Percentiles rank a stretch among this genome's conserved stretches.
phyloP scores from a whole-genome alignment of 1,139 yeast genomes.

The Saccharomyces hybrid region DNA sequence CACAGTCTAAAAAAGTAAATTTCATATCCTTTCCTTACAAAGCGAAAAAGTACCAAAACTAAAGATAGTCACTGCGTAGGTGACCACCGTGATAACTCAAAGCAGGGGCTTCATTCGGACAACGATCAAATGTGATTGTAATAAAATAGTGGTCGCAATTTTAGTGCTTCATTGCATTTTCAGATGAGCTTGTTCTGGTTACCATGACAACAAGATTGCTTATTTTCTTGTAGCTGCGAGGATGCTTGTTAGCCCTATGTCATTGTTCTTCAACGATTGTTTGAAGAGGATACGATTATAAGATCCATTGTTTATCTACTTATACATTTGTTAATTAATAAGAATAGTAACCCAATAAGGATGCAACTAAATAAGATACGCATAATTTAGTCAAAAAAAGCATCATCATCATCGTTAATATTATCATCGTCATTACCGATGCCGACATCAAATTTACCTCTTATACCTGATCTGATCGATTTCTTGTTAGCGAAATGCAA shows the following conservation, averaged over 20 bases:
- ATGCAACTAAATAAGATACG: constrained; percentile 2
- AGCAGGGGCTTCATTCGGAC: no score
- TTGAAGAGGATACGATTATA: no score
- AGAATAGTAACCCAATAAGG: neutral
- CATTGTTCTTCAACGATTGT: neutral
- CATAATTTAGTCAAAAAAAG: constrained; percentile 34
- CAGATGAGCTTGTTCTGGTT: neutral
- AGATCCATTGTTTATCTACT: no score
- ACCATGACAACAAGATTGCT: neutral
- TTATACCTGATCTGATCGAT: constrained; percentile 35
- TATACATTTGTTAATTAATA: neutral
- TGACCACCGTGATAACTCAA: neutral
- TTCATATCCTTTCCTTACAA: neutral
- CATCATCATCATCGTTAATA: constrained; percentile 37
- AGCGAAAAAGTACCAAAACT: neutral
- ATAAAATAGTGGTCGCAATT: neutral
- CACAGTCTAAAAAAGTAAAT: neutral
- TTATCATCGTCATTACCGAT: constrained; percentile 34
- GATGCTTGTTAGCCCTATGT: no score
- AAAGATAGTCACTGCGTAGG: no score
- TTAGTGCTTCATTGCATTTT: neutral
- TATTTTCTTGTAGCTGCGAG: no score
- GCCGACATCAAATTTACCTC: constrained; percentile 36
- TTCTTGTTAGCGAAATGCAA: constrained; percentile 47
- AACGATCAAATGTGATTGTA: no score